Percentiles rank a stretch among this genome's conserved stretches.
These are phyloP conservation scores for Fraxinus latifolia DNA, from an alignment of 305 asterid species.

Conservation along the genomic window DNA sequence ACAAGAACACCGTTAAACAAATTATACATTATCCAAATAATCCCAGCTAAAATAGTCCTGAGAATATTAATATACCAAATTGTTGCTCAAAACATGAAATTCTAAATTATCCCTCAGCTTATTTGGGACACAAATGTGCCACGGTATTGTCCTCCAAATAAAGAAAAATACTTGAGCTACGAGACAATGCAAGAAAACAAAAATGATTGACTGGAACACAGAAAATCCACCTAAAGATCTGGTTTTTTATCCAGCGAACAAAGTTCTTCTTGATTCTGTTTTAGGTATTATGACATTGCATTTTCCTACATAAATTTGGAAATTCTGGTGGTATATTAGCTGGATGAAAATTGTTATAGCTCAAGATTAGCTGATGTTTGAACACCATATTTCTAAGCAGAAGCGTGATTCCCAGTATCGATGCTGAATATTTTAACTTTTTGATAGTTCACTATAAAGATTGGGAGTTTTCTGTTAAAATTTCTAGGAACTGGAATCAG, in stretches of 20 bases:
- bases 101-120: not conserved
- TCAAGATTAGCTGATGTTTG: not conserved
- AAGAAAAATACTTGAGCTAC: not conserved
- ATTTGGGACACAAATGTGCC: not conserved
- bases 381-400: not conserved
- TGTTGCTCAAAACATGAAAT: not conserved
- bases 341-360: not conserved
- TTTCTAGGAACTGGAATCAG: not conserved
- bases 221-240: not conserved
- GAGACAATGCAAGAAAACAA: not conserved
- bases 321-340: not conserved
- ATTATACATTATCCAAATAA: not conserved
- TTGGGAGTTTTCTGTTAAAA: not conserved
- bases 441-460: not conserved
- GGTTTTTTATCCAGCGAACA: not conserved
- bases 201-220: not conserved
- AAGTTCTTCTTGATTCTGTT: not conserved
- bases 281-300: not conserved
- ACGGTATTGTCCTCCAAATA: not conserved
- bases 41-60: not conserved
- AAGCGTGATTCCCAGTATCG: not conserved
- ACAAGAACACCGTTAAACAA: not conserved
- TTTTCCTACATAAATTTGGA: not conserved
- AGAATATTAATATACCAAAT: not conserved
- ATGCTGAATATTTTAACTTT: not conserved